These are phyloP conservation scores for Starmerella floricola DNA, from an alignment of 805 yeast genomes.

Conservation along the genomic window DNA sequence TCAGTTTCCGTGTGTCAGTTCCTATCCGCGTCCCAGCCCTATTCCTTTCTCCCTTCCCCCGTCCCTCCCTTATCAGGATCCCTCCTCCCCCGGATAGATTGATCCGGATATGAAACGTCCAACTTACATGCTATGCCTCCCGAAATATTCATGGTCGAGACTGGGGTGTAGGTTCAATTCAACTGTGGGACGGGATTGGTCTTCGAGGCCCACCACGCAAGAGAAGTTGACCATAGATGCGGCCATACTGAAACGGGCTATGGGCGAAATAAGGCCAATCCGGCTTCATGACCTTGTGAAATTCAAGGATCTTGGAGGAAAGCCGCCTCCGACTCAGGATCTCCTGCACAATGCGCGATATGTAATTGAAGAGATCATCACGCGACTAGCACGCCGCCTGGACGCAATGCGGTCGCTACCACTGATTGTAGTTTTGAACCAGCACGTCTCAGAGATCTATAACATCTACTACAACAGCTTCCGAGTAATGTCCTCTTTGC, in stretches of 20 bases:
- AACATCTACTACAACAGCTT: conserved; percentile 60
- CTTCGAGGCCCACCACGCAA: conserved; percentile 4
- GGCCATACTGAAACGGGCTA: conserved; percentile 20
- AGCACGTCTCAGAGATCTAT: conserved; percentile 70
- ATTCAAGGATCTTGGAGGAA: conserved; percentile 7
- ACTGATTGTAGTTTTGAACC: conserved; percentile 74
- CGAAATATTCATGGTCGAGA: background rate
- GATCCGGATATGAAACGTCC: too few relatives aligned
- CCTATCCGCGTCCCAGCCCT: background rate
- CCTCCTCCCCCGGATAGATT: too few relatives aligned
- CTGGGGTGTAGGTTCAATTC: background rate
- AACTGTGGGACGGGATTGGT: background rate
- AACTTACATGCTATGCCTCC: too few relatives aligned
- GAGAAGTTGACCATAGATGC: conserved; percentile 18
- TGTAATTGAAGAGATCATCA: conserved; percentile 21
- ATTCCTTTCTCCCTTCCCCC: background rate
- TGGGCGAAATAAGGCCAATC: conserved; percentile 17
- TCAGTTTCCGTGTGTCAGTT: too few relatives aligned
- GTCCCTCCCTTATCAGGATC: background rate
- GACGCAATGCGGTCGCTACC: conserved; percentile 63
- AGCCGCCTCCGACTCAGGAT: conserved; percentile 17
- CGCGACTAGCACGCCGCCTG: conserved; percentile 51
- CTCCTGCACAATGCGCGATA: conserved; percentile 27
- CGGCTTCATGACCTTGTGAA: conserved; percentile 21
- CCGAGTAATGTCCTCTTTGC: conserved; percentile 36